Base-by-base conservation (phyloP, 1,284 basidiomycete genomes). In the Fomitopsis schrenkii region DNA sequence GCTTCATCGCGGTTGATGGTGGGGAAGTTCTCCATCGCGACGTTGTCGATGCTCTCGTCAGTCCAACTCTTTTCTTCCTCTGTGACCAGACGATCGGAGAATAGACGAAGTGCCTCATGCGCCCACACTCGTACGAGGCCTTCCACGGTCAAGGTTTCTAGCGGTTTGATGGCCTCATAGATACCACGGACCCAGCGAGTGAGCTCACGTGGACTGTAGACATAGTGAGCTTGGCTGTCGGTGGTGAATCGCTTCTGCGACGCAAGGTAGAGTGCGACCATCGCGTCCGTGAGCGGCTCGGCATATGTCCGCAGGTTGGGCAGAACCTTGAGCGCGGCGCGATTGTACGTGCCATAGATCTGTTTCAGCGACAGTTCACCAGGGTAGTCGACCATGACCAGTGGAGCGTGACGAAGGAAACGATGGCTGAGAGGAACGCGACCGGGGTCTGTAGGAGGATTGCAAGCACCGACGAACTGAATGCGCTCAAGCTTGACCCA, bases 371-470 rank as follows among this genome's bases (percentile, higher is more conserved):
- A 99, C 14, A 96, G 81, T 75, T 97, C 94, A 62, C 97, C 97
- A 9, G 97, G 97, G 75, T 99, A 99, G 74, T 99, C 97, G 60
- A 99, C 97, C 97, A 99, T 98, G 72, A 99, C 87, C n/a, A 99
- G 82, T 0, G 97, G 97, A 0, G 97, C 96, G 76, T 99, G 98
- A 9, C 97, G 91, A 63, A 99, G 83, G 88, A 99, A 99, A 64
- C 97, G 88, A 74, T 97, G 95, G 64, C 87, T 96, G 61, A 99
- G 88, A 38, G 97, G 95, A n/a, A 99, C 96, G 76, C 97, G 94
- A 59, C 97, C 97, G 46, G 97, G 96, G 79, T 99, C 97, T n/a
- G 97, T 99, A 0, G 97, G 98, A 26, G 97, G 97, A 72, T 99
- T 99, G 78, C 97, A 99, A 52, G 97, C 97, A 38, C 97, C 97